Base-by-base conservation (phyloP, 352 stramenopile genomes). In the Phytophthora podocarpi region DNA sequence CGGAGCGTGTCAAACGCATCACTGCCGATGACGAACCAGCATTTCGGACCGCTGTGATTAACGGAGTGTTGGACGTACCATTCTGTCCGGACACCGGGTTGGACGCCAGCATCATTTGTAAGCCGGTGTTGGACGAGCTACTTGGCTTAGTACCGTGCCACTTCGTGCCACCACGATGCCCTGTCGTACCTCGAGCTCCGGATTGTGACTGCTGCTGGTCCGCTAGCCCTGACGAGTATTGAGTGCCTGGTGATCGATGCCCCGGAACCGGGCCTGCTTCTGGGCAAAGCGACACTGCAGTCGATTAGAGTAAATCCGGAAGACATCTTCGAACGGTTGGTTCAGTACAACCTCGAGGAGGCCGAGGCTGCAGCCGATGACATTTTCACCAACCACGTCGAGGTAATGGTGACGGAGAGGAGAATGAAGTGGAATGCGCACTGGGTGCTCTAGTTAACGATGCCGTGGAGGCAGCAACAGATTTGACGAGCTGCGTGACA, bases 221-320 rank as follows among this genome's bases (percentile, higher is more conserved):
- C 35, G 2, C 18, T 57, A 3, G 21, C 1, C 0, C 20, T 57
- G 4, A 23, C 16, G 24, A 47, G 31, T 9, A 57, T 57, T 4
- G 48, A 57, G 24, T 57, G 32, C 20, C 4, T 47, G n/a, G 48
- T 57, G n/a, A 23, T 57, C 12, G 35, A 47, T 11, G 35, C 48
- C 31, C 35, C 34, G 5, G 24, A 57, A 27, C 35, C 36, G 13
- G 34, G 39, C 26, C n/a, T 57, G 2, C 36, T 37, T 0, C 9
- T 57, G 3, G 35, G 48, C 4, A 43, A 26, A 13, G 18, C 31
- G 5, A 51, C 40, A 4, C n/a, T 60, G 10, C 21, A 60, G 21
- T 51, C 39, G 1, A 60, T 52, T 20, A 31, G 40, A 15, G 52
- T 52, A 2, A 40, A 60, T 13, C 52, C 52, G 6, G 52, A 60